Evolutionary conservation across 768 basidiomycete species (phyloP), one percentile per base, ranked within the genome.

Genomic region (Porphyrellus cyaneotinctus): DNA sequence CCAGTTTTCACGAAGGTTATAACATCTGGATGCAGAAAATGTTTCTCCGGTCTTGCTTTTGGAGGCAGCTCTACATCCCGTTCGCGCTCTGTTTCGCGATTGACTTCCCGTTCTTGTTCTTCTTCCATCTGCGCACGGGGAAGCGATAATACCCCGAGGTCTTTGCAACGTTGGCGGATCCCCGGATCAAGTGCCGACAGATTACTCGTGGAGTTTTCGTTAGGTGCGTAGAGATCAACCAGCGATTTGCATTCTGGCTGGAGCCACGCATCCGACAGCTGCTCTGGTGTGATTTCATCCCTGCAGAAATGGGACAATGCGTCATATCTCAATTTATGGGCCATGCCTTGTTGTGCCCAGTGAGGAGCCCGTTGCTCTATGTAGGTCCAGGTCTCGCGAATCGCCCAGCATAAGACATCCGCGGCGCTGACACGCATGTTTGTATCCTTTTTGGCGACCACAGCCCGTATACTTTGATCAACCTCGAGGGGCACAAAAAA

Each of bases 191-290:
- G 20, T 3, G 18, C 46, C 28, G 31, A 42, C n/a, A 20, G 48
- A 47, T 6, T 43, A 30, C 14, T 39, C 26, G 23, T 22, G 33
- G 24, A 44, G 43, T 22, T 43, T 2, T 18, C 23, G 12, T 30
- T 2, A 15, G 53, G 56, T 18, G 47, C 47, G 44, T 71, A 74
- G 60, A 76, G 66, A 12, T 67, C 59, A 17, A 69, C 64, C 17
- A 78, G 56, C 8, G 63, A 61, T 41, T 65, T 65, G 13, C 69
- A 68, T 31, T 75, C 74, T 13, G 59, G 64, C 58, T 71, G 68
- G 20, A 74, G 60, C 76, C 75, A 77, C 23, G 52, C 47, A 12
- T 47, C 45, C 7, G 53, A 47, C 12, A 62, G n/a, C 20, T 44
- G 30, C 15, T 35, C 7, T 17, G 33, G 15, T 20, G 31, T 44